These are phyloP conservation scores for Aspergillus asperescens DNA, from an alignment of 495 filamentous ascomycete species.

Conservation along the genomic window DNA sequence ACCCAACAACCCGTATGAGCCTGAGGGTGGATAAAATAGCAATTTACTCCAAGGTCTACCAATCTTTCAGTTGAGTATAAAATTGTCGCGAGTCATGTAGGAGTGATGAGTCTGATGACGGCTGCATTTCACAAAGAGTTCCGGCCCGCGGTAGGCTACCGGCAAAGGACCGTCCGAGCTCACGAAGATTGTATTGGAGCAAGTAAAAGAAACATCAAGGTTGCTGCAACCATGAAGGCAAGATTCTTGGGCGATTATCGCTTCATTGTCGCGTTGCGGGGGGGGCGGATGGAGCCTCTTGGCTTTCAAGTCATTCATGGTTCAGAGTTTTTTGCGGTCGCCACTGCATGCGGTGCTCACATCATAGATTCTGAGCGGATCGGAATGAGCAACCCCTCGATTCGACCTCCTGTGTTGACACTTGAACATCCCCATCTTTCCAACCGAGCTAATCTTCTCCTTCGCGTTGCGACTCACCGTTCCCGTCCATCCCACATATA, in stretches of 20 bases:
- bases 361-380: neutral
- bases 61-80: too few species aligned
- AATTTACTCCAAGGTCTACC: too few species aligned
- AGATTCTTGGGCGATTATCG: neutral
- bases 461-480: neutral
- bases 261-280: neutral
- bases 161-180: neutral
- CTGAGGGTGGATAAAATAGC: too few species aligned
- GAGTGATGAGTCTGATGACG: too few species aligned
- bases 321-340: slow-evolving; percentile 7
- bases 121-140: neutral
- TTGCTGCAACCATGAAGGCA: neutral
- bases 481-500: neutral
- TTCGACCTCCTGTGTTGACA: neutral
- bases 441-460: neutral
- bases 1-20: too few species aligned
- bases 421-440: neutral
- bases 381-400: neutral
- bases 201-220: neutral
- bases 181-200: neutral
- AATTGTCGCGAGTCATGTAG: too few species aligned
- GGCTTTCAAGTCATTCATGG: slow-evolving; percentile 4
- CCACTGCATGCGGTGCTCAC: neutral
- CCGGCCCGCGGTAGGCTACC: neutral
- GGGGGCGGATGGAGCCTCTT: slow-evolving; percentile 2